Base-by-base conservation (phyloP, 257 asterid genomes). In the Lantana camara region DNA sequence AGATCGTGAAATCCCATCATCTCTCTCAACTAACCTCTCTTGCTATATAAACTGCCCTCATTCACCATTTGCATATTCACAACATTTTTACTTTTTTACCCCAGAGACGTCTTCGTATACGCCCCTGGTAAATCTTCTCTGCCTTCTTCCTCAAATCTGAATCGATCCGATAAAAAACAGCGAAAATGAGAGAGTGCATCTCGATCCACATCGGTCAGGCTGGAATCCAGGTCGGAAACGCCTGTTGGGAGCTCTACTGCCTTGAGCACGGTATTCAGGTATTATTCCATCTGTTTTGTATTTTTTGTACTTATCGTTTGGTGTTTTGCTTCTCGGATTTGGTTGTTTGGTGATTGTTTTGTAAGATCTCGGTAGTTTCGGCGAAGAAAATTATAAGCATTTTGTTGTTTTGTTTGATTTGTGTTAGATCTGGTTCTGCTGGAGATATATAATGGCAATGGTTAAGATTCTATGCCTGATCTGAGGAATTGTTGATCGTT, bases 211-310 rank as follows among this genome's bases (percentile, higher is more conserved):
- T 83, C 19, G 90, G 90, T 8, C 90, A 83, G 71, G 90, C 90
- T 50, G 90, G 90, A 5, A 83, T 83, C 19, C 90, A 83, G 70
- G 86, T 83, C 58, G 90, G 90, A 8, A 83, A 83, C 57, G 86
- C 90, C 30, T 83, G 90, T 30, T 83, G 90, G 90, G 90, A 83
- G 81, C 86, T 83, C 7, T 83, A 83, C 76, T 83, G 89, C 82
- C 89, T 83, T 23, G 89, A 83, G 51, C 90, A 83, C n/a, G 90
- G 90, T 50, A 80, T 83, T 34, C 83, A 77, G 89, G 89, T 83
- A 21, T 16, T 53, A 13, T 62, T 30, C 42, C 19, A 44, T 63
- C 24, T 24, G 3, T n/a, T 1, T 51, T 35, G 24, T 9, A 16
- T 22, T 23, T 35, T 35, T 9, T 22, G 20, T 23, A 20, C 1